These are phyloP conservation scores for Phytophthora melonis DNA, from an alignment of 352 stramenopile species.

Conservation along the genomic window DNA sequence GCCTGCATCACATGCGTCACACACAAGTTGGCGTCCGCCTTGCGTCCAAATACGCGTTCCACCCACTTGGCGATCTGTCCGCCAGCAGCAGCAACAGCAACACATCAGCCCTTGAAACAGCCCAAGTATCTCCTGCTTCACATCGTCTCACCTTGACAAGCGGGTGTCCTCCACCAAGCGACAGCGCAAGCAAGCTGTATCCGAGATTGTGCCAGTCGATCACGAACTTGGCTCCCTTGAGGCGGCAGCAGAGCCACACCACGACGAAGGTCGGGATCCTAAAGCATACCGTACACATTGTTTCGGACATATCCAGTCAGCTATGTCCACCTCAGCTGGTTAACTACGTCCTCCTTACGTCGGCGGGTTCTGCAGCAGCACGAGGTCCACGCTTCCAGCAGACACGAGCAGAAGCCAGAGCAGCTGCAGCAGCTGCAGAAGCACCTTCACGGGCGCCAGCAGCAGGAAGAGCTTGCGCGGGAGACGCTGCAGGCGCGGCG, in stretches of 20 bases:
- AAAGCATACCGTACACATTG: slow-evolving; percentile 1
- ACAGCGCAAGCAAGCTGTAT: slow-evolving; percentile 96
- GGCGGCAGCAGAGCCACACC: slow-evolving; percentile 54
- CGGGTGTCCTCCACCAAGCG: slow-evolving; percentile 59
- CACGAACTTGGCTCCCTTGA: slow-evolving; percentile 93
- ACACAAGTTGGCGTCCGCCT: slow-evolving; percentile 96
- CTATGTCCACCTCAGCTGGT: not conserved
- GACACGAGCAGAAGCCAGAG: slow-evolving; percentile 44
- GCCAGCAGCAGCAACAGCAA: slow-evolving; percentile 12
- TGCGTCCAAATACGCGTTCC: slow-evolving; percentile 90
- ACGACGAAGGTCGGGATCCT: slow-evolving; percentile 96
- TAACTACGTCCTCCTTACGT: slow-evolving; percentile 52
- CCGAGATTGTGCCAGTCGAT: slow-evolving; percentile 99
- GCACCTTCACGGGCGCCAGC: slow-evolving; percentile 76
- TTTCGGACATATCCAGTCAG: not conserved
- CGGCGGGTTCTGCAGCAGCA: slow-evolving; percentile 99
- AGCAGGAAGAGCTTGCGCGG: slow-evolving; percentile 51
- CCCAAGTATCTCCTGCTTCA: not conserved
- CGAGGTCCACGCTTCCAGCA: slow-evolving; percentile 83
- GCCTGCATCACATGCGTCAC: slow-evolving; percentile 97
- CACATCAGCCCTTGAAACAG: slow-evolving; percentile 4
- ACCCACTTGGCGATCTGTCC: slow-evolving; percentile 81
- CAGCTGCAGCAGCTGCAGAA: slow-evolving; percentile 72
- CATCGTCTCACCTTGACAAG: slow-evolving; percentile 71
- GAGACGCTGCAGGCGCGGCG: slow-evolving; percentile 67